Evolutionary conservation across 352 stramenopile species (phyloP).

Genomic region (Pythium monospermum): DNA sequence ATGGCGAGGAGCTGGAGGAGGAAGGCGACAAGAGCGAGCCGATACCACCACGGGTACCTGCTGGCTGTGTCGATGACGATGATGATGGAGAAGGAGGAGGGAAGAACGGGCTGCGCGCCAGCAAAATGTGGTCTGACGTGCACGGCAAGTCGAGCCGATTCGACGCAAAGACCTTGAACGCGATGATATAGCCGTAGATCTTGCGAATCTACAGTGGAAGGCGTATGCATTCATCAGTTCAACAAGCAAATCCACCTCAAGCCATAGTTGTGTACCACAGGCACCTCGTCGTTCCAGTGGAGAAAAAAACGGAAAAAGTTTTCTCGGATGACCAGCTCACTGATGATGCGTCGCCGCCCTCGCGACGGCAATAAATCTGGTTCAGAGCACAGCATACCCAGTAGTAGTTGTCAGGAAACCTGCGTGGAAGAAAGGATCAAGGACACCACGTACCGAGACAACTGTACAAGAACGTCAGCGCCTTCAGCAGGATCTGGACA

Average conservation of each 20-base stretch:
- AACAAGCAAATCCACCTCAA: neutral
- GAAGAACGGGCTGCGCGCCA: slow-evolving; percentile 73
- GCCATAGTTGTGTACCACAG: neutral
- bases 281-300: slow-evolving; percentile 87
- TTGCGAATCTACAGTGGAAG: slow-evolving; percentile 56
- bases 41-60: slow-evolving; percentile 1
- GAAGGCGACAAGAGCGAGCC: slow-evolving; percentile 1
- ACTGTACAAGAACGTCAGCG: slow-evolving; percentile 83
- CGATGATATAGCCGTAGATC: slow-evolving; percentile 82
- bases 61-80: neutral
- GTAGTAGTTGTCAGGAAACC: too few species aligned
- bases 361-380: slow-evolving; percentile 63
- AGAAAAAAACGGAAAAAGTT: slow-evolving; percentile 86
- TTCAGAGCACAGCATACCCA: too few species aligned
- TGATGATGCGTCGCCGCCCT: slow-evolving; percentile 58
- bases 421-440: neutral
- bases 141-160: slow-evolving; percentile 73
- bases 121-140: slow-evolving; percentile 65
- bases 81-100: slow-evolving; percentile 18
- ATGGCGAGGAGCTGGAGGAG: slow-evolving; percentile 11
- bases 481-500: slow-evolving; percentile 82
- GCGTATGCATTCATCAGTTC: neutral
- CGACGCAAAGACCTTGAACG: slow-evolving; percentile 75
- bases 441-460: slow-evolving; percentile 49
- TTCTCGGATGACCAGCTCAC: slow-evolving; percentile 73